A percentile compares a stretch with the other conserved stretches of the same genome.
Conservation (phyloP, 176 grass and related monocot species). For the Eleusine coracana region DNA sequence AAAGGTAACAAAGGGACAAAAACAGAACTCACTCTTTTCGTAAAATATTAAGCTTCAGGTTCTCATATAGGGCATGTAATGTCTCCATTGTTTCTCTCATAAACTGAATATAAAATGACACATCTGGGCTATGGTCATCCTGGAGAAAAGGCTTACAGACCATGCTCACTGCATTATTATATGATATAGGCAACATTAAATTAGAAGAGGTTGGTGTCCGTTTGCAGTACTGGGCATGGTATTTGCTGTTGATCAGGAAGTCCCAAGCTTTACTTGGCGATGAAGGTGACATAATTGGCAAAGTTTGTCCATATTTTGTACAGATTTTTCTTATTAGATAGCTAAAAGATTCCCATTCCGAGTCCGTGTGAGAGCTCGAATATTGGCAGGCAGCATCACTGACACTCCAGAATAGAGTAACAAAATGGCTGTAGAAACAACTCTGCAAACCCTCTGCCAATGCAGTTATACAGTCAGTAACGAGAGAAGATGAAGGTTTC, state of each 20-base stretch:
- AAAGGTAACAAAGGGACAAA: constrained; percentile 36
- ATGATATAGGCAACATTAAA: constrained; percentile 51
- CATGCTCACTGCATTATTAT: constrained; percentile 24
- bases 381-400: constrained; percentile 57
- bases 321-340: constrained; percentile 69
- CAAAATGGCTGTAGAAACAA: constrained; percentile 71
- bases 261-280: constrained; percentile 65
- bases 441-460: constrained; percentile 83
- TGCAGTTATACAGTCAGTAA: constrained; percentile 86
- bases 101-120: constrained; percentile 64
- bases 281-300: constrained; percentile 40
- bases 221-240: constrained; percentile 67
- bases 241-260: constrained; percentile 80
- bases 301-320: constrained; percentile 50
- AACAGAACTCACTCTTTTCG: constrained; percentile 77
- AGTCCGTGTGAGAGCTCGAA: constrained; percentile 60
- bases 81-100: constrained; percentile 71
- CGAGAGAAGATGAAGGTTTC: constrained; percentile 75
- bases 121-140: constrained; percentile 50
- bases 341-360: constrained; percentile 91
- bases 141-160: constrained; percentile 39
- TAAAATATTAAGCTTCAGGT: constrained; percentile 85
- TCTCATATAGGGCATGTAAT: constrained; percentile 93
- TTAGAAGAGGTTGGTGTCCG: constrained; percentile 45
- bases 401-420: constrained; percentile 80